Evolutionary conservation across 345 rosid species (phyloP).

Genomic region (Gossypium raimondii): DNA sequence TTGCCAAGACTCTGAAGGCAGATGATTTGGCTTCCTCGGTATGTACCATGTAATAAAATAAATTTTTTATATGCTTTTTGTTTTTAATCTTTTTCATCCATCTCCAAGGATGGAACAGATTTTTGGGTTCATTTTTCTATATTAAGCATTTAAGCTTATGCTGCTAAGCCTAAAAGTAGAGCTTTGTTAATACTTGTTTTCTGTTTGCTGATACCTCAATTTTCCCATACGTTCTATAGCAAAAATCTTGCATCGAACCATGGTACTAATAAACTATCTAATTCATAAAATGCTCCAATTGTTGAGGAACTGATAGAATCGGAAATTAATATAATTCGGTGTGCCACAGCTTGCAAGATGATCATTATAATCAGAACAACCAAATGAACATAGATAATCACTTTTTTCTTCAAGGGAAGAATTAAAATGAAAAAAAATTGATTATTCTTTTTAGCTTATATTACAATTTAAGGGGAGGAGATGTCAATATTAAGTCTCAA

Average conservation of each 20-base stretch:
- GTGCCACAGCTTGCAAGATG: background rate
- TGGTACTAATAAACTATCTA: background rate
- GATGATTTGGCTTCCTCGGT: conserved; percentile 98
- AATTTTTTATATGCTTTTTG: background rate
- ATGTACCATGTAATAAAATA: conserved; percentile 25
- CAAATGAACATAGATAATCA: background rate
- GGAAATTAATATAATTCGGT: background rate
- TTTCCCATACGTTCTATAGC: background rate
- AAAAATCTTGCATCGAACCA: background rate
- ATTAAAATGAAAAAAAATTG: background rate
- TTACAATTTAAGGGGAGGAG: no score
- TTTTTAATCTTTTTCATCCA: background rate
- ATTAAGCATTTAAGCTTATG: background rate
- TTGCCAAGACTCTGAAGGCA: conserved; percentile 90
- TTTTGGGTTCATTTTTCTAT: background rate
- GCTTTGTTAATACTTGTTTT: background rate
- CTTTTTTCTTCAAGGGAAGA: background rate
- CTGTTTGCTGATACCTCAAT: background rate
- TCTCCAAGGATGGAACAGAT: background rate
- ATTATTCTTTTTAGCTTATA: no score
- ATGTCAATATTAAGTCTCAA: no score
- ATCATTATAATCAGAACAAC: background rate
- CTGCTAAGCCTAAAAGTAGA: no score
- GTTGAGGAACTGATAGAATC: background rate
- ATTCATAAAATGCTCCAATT: background rate